These are phyloP conservation scores for Teunomyces kruisii DNA, from an alignment of 805 yeast species.

Conservation along the genomic window DNA sequence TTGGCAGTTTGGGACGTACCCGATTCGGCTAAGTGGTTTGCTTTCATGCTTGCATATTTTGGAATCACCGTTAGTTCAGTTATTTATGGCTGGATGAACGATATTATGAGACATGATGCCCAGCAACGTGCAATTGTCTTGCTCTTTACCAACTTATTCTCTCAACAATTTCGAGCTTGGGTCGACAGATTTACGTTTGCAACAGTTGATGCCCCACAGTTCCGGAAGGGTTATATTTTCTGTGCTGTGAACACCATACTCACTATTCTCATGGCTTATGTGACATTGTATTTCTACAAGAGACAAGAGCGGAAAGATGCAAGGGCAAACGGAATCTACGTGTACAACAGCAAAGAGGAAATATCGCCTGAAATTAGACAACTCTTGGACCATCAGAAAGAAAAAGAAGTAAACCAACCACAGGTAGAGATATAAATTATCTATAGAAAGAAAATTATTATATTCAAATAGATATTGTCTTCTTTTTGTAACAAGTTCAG, in stretches of 20 bases:
- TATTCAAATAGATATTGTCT: no score
- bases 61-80: slow-evolving; percentile 23
- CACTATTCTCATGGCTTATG: slow-evolving; percentile 16
- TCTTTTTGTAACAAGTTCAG: no score
- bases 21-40: slow-evolving; percentile 25
- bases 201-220: slow-evolving; percentile 21
- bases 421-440: background rate
- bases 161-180: slow-evolving; percentile 24
- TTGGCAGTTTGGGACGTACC: slow-evolving; percentile 26
- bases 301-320: slow-evolving; percentile 19
- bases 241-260: slow-evolving; percentile 13
- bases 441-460: no score
- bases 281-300: slow-evolving; percentile 22
- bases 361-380: background rate
- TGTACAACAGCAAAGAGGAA: slow-evolving; percentile 11
- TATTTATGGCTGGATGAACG: slow-evolving; percentile 24
- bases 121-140: slow-evolving; percentile 21
- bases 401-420: background rate
- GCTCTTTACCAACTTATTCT: slow-evolving; percentile 20
- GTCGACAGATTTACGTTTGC: slow-evolving; percentile 18
- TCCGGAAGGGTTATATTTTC: slow-evolving; percentile 20
- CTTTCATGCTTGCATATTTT: slow-evolving; percentile 22
- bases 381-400: background rate
- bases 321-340: slow-evolving; percentile 18
- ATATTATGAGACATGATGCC: slow-evolving; percentile 21